Conservation (phyloP, 2,329 filamentous ascomycete species). For the Thermochaetoides dissita region DNA sequence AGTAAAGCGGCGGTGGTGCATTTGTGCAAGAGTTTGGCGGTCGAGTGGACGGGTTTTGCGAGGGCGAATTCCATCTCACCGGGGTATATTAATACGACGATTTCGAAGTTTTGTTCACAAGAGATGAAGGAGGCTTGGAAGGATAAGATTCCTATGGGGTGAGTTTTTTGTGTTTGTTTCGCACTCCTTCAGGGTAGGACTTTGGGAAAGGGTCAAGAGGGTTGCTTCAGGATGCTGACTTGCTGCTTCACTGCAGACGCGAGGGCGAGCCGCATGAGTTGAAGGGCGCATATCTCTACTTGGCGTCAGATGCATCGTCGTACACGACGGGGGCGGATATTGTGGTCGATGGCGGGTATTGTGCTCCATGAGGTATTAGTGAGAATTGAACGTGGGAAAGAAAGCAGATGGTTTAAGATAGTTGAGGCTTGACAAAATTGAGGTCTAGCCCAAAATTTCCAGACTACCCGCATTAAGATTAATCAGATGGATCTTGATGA, state of each 20-base stretch:
- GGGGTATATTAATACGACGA: conserved; percentile 63
- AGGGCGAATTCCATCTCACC: conserved; percentile 60
- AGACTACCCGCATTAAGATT: background rate
- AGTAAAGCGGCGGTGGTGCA: conserved; percentile 53
- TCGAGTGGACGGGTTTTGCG: conserved; percentile 66
- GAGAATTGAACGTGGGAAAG: conserved; percentile 3
- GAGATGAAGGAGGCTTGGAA: conserved; percentile 62
- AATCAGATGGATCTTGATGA: too few relatives aligned
- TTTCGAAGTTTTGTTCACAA: conserved; percentile 48
- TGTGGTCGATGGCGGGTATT: conserved; percentile 63
- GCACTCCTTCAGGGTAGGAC: background rate
- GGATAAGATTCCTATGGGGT: conserved; percentile 67
- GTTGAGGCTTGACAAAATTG: too few relatives aligned
- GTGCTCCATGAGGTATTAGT: conserved; percentile 22
- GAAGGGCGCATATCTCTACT: conserved; percentile 70
- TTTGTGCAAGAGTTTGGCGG: conserved; percentile 52
- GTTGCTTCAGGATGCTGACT: conserved; percentile 4
- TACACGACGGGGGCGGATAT: conserved; percentile 68
- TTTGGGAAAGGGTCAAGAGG: too few relatives aligned
- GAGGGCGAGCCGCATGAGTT: conserved; percentile 62
- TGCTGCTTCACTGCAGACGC: conserved; percentile 28
- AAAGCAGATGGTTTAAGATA: conserved; percentile 1
- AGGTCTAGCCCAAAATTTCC: background rate
- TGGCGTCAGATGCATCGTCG: conserved; percentile 68
- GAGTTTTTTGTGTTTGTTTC: conserved; percentile 16